phyloP scores from a whole-genome alignment of 2,329 filamentous ascomycete genomes.

The Pseudomassariella vexata region DNA sequence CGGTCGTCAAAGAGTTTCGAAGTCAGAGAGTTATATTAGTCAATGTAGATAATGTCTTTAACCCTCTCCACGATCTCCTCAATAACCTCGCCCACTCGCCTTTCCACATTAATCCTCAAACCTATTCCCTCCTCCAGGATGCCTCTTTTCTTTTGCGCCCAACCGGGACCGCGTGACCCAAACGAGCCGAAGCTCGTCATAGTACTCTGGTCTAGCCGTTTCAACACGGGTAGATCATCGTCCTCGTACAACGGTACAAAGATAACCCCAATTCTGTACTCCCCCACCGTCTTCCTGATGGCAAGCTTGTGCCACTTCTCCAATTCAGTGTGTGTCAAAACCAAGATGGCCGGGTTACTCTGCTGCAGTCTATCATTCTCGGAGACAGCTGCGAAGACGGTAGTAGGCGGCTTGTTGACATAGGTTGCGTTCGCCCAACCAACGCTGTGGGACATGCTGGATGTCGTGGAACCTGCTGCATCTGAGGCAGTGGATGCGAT shows the following conservation, averaged over 20 bases:
- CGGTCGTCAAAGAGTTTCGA: no score
- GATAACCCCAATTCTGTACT: conserved; percentile 23
- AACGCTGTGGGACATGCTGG: conserved; percentile 2
- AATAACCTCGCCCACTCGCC: conserved; percentile 14
- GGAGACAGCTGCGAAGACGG: conserved; percentile 7
- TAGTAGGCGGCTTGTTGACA: not conserved
- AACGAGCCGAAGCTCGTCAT: conserved; percentile 17
- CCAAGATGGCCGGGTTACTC: conserved; percentile 21
- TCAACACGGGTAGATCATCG: conserved; percentile 17
- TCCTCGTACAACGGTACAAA: conserved; percentile 21
- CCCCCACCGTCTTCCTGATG: conserved; percentile 18
- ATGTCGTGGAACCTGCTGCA: not conserved
- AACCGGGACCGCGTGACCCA: not conserved
- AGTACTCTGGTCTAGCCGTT: conserved; percentile 19
- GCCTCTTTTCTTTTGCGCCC: not conserved
- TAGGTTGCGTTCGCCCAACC: not conserved
- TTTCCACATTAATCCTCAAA: conserved; percentile 13
- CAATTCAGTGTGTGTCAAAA: conserved; percentile 23
- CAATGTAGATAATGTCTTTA: conserved; percentile 7
- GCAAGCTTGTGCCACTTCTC: conserved; percentile 20
- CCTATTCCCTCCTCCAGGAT: conserved; percentile 17
- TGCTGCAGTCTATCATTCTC: conserved; percentile 12
- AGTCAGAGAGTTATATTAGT: no score
- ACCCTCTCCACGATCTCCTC: conserved; percentile 16
- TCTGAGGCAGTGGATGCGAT: conserved; percentile 9